Base-by-base conservation (phyloP, 169 alveolate genomes). In the Cryptosporidium ubiquitum region DNA sequence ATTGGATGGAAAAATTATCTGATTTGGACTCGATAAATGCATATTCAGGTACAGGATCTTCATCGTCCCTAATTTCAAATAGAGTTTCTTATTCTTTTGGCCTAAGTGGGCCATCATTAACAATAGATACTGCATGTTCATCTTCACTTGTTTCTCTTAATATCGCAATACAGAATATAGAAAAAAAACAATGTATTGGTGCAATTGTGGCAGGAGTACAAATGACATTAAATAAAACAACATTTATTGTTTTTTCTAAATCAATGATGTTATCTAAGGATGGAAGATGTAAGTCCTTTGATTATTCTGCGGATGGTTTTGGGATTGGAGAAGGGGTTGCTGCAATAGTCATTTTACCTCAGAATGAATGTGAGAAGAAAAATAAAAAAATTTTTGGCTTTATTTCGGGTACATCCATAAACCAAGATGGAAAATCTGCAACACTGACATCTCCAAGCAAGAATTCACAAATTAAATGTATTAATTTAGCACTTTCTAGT, bases 221-320 rank as follows among this genome's bases (percentile, higher is more conserved):
- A 23, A 23, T 92, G 29, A n/a, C 85, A 55, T 42, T 92, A 39
- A 85, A 85, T 14, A 85, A 91, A n/a, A 69, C 92, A 16, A 35
- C 91, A 29, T 91, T 85, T 70, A 64, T 85, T 26, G 71, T 75
- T 55, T 92, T 86, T 60, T 91, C 92, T 60, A 85, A 73, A n/a
- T 86, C 93, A 18, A 91, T 93, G 68, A 93, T 91, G 91, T 84
- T 94, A 20, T 91, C 95, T 0, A 69, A 47, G n/a, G 94, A 91
- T 18, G 95, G 96, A 31, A 70, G 94, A 51, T 94, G 96, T 66
- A 91, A 85, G 66, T 91, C 96, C 18, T 94, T 94, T 58, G 96
- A 94, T 60, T 47, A 70, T 29, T 69, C 86, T 35, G 96, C 96
- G 14, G 91, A 86, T 33, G 96, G 96, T 29, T 93, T 91, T 61